phyloP scores from a whole-genome alignment of 2,329 filamentous ascomycete species.

The Huntiella abstrusa region DNA sequence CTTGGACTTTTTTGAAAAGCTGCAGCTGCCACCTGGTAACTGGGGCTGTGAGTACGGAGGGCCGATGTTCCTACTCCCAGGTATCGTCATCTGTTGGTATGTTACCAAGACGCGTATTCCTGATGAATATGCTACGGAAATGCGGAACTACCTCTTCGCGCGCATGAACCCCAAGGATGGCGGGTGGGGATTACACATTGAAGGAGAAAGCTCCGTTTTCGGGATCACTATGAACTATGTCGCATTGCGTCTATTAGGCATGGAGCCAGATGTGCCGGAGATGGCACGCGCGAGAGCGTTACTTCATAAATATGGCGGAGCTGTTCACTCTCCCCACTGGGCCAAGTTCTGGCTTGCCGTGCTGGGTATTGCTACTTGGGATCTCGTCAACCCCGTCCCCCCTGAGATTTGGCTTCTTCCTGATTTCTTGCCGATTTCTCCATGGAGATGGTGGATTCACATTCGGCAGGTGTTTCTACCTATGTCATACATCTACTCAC shows the following conservation, averaged over 20 bases:
- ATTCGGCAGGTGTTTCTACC: conserved; percentile 92
- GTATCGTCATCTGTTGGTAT: conserved; percentile 71
- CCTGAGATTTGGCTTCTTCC: conserved; percentile 87
- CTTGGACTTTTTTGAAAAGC: conserved; percentile 69
- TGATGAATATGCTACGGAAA: conserved; percentile 61
- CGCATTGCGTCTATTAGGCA: conserved; percentile 60
- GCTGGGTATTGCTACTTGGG: conserved; percentile 69
- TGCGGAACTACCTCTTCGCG: conserved; percentile 80
- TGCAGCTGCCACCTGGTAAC: conserved; percentile 76
- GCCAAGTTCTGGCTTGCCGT: conserved; percentile 89
- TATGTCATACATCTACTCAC: conserved; percentile 81
- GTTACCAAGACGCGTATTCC: conserved; percentile 77
- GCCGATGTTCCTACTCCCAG: conserved; percentile 85
- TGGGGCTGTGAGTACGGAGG: conserved; percentile 98
- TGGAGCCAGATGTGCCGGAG: conserved; percentile 61
- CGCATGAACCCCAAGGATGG: conserved; percentile 72
- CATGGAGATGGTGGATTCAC: conserved; percentile 96
- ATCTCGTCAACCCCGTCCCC: conserved; percentile 83
- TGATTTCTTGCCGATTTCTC: conserved; percentile 75
- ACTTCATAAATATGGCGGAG: conserved; percentile 72
- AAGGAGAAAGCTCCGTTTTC: conserved; percentile 81
- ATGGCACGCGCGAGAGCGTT: conserved; percentile 72
- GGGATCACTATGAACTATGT: conserved; percentile 83
- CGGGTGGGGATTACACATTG: conserved; percentile 94
- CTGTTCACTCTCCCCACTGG: conserved; percentile 76